Percentiles rank a stretch among this genome's conserved stretches.
Conservation (phyloP, 306 rosid genomes). For the Canavalia ensiformis region DNA sequence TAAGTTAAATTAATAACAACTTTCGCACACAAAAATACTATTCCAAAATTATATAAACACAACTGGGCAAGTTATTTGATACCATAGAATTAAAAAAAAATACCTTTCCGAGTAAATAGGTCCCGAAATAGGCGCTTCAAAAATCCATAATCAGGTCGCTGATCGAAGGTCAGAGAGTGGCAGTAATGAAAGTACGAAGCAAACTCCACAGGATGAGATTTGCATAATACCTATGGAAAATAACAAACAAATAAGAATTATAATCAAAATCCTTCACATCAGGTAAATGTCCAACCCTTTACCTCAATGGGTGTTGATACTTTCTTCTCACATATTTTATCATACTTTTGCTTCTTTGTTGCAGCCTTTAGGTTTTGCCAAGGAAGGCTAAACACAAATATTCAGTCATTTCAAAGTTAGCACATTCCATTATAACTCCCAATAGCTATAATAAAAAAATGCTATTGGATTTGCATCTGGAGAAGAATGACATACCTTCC, state of each 20-base stretch:
- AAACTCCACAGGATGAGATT: constrained; percentile 93
- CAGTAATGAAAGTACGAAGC: constrained; percentile 98
- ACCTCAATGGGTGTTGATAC: constrained; percentile 98
- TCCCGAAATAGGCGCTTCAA: constrained; percentile 93
- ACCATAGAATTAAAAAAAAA: background rate
- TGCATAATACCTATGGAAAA: constrained; percentile 80
- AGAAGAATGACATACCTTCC: constrained; percentile 74
- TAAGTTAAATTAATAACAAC: background rate
- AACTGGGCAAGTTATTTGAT: constrained; percentile 11
- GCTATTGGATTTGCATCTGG: background rate
- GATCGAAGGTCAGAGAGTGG: constrained; percentile 92
- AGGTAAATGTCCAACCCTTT: constrained; percentile 40
- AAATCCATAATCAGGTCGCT: constrained; percentile 98
- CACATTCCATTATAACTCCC: constrained; percentile 29
- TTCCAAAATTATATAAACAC: background rate
- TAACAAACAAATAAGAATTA: constrained; percentile 40
- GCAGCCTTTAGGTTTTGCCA: constrained; percentile 99
- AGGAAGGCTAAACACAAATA: constrained; percentile 79
- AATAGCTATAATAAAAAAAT: constrained; percentile 35
- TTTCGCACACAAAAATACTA: background rate
- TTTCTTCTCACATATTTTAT: constrained; percentile 96
- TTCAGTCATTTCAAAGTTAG: constrained; percentile 27
- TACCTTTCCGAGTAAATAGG: constrained; percentile 91
- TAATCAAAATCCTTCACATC: constrained; percentile 14
- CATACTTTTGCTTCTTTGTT: constrained; percentile 96